Base-by-base conservation (phyloP, 768 basidiomycete species). In the Pisolithus orientalis region DNA sequence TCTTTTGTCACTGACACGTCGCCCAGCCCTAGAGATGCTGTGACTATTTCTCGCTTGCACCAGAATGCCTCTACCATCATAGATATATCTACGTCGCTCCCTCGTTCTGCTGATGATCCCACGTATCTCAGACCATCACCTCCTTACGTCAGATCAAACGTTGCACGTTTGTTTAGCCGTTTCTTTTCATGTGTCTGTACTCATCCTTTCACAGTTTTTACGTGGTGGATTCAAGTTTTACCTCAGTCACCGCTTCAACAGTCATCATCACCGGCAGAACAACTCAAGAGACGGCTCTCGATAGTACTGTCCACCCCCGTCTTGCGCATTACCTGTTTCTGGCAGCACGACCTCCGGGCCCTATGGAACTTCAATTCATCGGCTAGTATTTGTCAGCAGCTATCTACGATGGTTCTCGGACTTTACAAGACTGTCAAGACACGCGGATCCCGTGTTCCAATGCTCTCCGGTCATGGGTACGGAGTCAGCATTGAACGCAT, bases 11-110 rank as follows among this genome's bases (percentile, higher is more conserved):
- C 24, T 48, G 46, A 53, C 59, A 32, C 24, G 13, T n/a, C 44
- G 44, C 49, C 27, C 54, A 95, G 91, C 64, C 95, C 95, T 4
- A 77, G 95, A 59, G 95, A 99, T 62, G 84, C 93, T 13, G 87
- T 99, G 40, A 95, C 92, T 14, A 94, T 99, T 60, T 90, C 92
- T 43, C 83, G 90, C 54, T 82, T 90, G 37, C 84, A 89, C 62
- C 78, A 84, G 57, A 91, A 96, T 65, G 66, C 85, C 28, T 78
- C 84, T 3, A 92, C 90, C 14, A 75, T 95, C 49, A 83, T 97
- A 70, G 87, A 94, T 68, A 84, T 97, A 53, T 85, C 94, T 3
- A 94, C 93, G 7, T 94, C 93, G n/a, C 75, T 97, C 24, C 94
- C 94, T 54, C 85, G 93, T 44, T 94, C 93, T 39, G 70, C 79